Conservation (phyloP, 2,329 filamentous ascomycete species). For the Aureobasidium lini region DNA sequence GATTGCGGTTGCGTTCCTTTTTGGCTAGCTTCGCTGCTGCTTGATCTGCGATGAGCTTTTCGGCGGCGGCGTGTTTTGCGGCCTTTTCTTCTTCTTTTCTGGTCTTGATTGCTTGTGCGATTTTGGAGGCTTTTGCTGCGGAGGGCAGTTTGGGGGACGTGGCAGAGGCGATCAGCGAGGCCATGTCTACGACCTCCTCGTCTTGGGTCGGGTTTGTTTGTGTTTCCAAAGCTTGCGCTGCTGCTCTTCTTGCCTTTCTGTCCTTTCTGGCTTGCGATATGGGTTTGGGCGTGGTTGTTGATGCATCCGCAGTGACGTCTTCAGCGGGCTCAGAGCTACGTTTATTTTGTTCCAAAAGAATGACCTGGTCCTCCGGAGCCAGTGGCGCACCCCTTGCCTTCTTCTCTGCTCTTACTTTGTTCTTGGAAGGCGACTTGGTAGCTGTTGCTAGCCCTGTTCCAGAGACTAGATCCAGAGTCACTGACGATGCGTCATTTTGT, state of each 20-base stretch:
- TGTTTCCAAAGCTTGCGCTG: neutral
- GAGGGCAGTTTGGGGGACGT: neutral
- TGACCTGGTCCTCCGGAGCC: neutral
- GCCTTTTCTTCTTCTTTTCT: slow-evolving; percentile 12
- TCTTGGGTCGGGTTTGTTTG: neutral
- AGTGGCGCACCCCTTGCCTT: slow-evolving; percentile 2
- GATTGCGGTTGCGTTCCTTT: slow-evolving; percentile 3
- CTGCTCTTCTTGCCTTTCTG: slow-evolving; percentile 7
- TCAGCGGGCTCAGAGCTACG: too few relatives aligned
- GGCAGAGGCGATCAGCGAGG: slow-evolving; percentile 8
- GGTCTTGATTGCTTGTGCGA: neutral
- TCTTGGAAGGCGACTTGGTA: neutral
- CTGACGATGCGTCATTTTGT: neutral
- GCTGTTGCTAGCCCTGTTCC: neutral
- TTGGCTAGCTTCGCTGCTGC: neutral
- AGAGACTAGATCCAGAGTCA: neutral
- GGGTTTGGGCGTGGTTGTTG: too few relatives aligned
- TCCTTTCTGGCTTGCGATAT: neutral
- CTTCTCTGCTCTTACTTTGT: slow-evolving; percentile 1
- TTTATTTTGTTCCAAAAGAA: too few relatives aligned
- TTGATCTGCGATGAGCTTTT: neutral
- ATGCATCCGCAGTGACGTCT: too few relatives aligned
- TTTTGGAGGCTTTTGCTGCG: neutral
- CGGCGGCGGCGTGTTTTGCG: slow-evolving; percentile 9
- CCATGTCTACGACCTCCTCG: neutral